Conservation (phyloP, 345 rosid genomes). For the Bretschneidera sinensis region DNA sequence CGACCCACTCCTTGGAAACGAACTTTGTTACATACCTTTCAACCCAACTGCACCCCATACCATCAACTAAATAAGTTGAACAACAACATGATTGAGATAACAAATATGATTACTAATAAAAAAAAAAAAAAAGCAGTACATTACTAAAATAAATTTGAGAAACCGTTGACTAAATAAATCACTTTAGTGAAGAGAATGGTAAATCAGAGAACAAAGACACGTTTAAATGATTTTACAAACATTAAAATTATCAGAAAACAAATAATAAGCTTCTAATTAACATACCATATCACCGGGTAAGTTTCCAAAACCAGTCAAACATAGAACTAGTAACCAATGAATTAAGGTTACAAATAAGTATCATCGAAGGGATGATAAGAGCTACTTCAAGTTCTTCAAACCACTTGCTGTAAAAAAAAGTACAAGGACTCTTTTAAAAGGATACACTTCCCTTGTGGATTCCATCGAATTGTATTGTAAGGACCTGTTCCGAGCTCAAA, state of each 20-base stretch:
- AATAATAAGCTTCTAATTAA: not conserved
- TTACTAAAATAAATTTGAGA: not conserved
- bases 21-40: too few relatives aligned
- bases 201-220: too few relatives aligned
- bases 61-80: too few relatives aligned
- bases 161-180: not conserved
- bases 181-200: not conserved
- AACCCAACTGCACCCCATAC: too few relatives aligned
- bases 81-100: not conserved
- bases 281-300: slow-evolving; percentile 97
- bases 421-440: slow-evolving; percentile 18
- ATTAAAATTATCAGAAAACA: slow-evolving; percentile 2
- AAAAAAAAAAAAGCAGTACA: not conserved
- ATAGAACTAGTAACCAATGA: slow-evolving; percentile 49
- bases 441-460: slow-evolving; percentile 91
- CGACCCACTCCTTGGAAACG: too few relatives aligned
- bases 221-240: not conserved
- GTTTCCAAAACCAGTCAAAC: slow-evolving; percentile 96
- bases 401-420: not conserved
- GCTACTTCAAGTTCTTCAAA: slow-evolving; percentile 7
- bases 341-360: slow-evolving; percentile 35
- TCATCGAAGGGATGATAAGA: not conserved
- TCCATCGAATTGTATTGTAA: slow-evolving; percentile 89
- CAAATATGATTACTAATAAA: too few relatives aligned
- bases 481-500: slow-evolving; percentile 88